Base-by-base conservation (phyloP, 306 rosid genomes). In the Calophaca sinica region DNA sequence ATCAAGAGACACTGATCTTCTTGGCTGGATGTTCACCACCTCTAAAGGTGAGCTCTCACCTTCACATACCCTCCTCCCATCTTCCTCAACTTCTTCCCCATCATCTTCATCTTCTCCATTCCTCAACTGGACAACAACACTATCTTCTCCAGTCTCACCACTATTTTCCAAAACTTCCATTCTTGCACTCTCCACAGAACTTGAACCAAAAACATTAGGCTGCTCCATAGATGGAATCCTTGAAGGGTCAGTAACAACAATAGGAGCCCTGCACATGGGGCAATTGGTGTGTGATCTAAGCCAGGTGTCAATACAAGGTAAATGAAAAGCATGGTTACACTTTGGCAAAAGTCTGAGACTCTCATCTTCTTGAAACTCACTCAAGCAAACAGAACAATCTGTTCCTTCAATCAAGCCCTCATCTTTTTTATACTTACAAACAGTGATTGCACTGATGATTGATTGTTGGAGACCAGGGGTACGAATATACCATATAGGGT, bases 281-380 rank as follows among this genome's bases (percentile, higher is more conserved):
- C 98, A 93, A 14, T 82, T 93, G 15, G 93, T 93, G 41, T 93
- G 98, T 2, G 98, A 93, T 55, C 86, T 35, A 14, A 93, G 98
- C 98, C 98, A 93, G 1, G 96, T 93, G 54, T 93, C 98, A 73
- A 93, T 91, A 78, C 98, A 93, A 13, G 89, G 87, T 8, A 86
- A 53, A 61, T 93, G 98, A 59, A 93, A 93, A 73, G 98, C 98
- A 66, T 93, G 98, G 62, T 79, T 91, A 49, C 98, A 93, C 86
- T 90, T 91, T 0, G 98, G 98, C 83, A 93, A 68, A 1, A 93
- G 90, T 31, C 98, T 82, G 7, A 93, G 78, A 65, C 59, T 81
- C 60, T 93, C 96, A 9, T 87, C 92, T n/a, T 93, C 92, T 74
- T 86, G 61, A 70, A 93, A 93, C 82, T 93, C 98, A 35, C 79